These are phyloP conservation scores for Talaromyces albobiverticillius DNA, from an alignment of 2,329 filamentous ascomycete genomes.

Conservation along the genomic window DNA sequence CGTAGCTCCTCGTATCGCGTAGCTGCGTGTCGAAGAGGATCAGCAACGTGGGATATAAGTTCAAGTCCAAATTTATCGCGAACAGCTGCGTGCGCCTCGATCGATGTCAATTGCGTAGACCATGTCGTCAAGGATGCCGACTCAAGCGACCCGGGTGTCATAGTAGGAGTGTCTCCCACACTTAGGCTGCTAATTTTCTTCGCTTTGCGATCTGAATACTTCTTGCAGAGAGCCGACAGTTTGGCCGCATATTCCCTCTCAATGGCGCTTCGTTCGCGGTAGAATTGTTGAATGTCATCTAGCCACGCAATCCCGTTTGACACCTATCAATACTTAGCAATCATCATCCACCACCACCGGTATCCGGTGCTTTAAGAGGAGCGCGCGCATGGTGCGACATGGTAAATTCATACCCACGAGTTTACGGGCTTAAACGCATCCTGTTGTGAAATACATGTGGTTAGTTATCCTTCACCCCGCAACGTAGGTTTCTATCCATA, in stretches of 20 bases:
- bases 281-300: conserved; percentile 95
- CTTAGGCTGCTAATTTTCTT: conserved; percentile 83
- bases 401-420: conserved; percentile 63
- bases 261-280: conserved; percentile 87
- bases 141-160: conserved; percentile 94
- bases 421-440: conserved; percentile 97
- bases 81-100: conserved; percentile 83
- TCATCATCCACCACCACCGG: background rate
- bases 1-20: conserved; percentile 84
- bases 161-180: conserved; percentile 85
- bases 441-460: conserved; percentile 46
- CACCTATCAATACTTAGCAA: conserved; percentile 49
- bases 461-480: background rate
- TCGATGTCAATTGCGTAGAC: conserved; percentile 86
- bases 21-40: conserved; percentile 75
- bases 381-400: conserved; percentile 7
- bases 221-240: conserved; percentile 82
- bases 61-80: conserved; percentile 82
- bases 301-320: conserved; percentile 88
- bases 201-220: conserved; percentile 95
- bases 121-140: conserved; percentile 96
- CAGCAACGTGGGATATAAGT: conserved; percentile 75
- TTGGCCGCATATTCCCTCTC: conserved; percentile 96
- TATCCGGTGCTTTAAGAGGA: background rate
- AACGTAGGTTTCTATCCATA: conserved; percentile 36